Base-by-base conservation (phyloP, 495 filamentous ascomycete species). In the Penicillium odoratum region DNA sequence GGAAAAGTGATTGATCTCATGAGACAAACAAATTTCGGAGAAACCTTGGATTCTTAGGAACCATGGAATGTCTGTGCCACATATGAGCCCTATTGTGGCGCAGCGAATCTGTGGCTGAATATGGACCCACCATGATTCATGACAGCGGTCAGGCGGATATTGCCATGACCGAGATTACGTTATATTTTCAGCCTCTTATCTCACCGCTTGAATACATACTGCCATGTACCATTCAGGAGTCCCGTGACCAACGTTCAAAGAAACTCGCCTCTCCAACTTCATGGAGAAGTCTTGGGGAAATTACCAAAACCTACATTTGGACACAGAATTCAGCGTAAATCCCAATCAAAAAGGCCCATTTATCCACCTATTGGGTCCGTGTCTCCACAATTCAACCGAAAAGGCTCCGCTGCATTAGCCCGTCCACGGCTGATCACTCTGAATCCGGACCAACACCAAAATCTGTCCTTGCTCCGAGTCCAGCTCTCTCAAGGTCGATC, bases 361-460 rank as follows among this genome's bases (percentile, higher is more conserved):
- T 42, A 61, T 56, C 52, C 58, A 60, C 58, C 58, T 21, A 48
- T 25, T 18, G 53, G 60, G 52, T 29, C 51, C 45, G 53, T 55
- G 66, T 66, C 66, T 52, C 66, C 66, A 69, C 66, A 21, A 53
- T 45, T 57, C 51, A 45, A 58, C 62, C 60, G 15, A 66, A 68
- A 64, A 51, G 59, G 52, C 58, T 62, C 62, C 69, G 65, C 65
- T 72, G 68, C 68, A 71, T 69, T 70, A 70, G 69, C 62, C 63
- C 62, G 56, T 56, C 60, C 68, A 64, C 64, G 64, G 71, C 65
- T 69, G 71, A 74, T 74, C 71, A 47, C 64, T 58, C 66, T 71
- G 59, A 61, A 66, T 71, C 62, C 59, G 68, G 66, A 56, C 58
- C 59, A 60, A 53, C 61, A 61, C 58, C 66, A 67, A 69, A 70